These are phyloP conservation scores for Suillus bovinus DNA, from an alignment of 768 basidiomycete genomes.

Conservation along the genomic window DNA sequence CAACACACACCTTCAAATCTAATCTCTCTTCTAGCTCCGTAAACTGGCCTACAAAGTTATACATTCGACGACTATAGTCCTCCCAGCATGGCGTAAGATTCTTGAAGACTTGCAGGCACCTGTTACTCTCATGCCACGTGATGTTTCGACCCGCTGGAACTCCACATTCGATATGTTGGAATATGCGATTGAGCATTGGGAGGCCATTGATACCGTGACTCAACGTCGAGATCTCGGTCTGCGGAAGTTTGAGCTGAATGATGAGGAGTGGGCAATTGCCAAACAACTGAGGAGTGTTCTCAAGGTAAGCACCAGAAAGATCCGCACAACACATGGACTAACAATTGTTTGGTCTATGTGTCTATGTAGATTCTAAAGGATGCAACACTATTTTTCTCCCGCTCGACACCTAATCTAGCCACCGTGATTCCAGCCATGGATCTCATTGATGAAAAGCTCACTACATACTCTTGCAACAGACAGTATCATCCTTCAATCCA, in stretches of 20 bases:
- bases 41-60: slow-evolving; percentile 16
- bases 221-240: background rate
- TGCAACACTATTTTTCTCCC: slow-evolving; percentile 22
- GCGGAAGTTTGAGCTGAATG: slow-evolving; percentile 9
- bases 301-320: slow-evolving; percentile 15
- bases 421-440: slow-evolving; percentile 37
- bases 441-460: slow-evolving; percentile 27
- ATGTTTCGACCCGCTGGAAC: slow-evolving; percentile 19
- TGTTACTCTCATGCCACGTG: slow-evolving; percentile 7
- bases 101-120: slow-evolving; percentile 11
- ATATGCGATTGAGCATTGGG: slow-evolving; percentile 16
- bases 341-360: no score
- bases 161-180: slow-evolving; percentile 22
- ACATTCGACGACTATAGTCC: slow-evolving; percentile 23
- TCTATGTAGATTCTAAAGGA: slow-evolving; percentile 22
- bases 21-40: background rate
- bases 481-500: slow-evolving; percentile 7
- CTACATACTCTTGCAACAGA: slow-evolving; percentile 3
- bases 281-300: slow-evolving; percentile 20
- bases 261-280: slow-evolving; percentile 17
- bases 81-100: slow-evolving; percentile 21
- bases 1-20: background rate
- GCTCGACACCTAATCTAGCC: background rate
- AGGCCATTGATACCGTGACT: slow-evolving; percentile 8
- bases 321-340: background rate